phyloP scores from a whole-genome alignment of 495 filamentous ascomycete genomes.

The Zalerion maritima region DNA sequence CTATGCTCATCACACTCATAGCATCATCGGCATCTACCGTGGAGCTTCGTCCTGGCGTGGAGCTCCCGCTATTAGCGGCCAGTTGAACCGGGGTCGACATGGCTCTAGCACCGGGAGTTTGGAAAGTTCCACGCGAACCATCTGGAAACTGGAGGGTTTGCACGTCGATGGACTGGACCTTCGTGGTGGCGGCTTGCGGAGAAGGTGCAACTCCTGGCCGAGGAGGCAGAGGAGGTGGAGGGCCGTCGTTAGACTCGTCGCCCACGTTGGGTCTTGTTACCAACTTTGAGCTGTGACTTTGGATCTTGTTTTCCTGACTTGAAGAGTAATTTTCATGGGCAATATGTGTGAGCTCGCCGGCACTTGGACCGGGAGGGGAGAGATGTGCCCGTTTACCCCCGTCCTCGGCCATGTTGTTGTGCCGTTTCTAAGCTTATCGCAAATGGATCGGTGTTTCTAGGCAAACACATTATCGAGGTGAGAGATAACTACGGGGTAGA shows the following conservation, averaged over 20 bases:
- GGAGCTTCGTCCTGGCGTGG: constrained; percentile 11
- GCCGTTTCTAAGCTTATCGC: no score
- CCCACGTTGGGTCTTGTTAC: no score
- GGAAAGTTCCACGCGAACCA: constrained; percentile 44
- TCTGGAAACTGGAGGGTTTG: constrained; percentile 57
- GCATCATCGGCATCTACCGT: constrained; percentile 52
- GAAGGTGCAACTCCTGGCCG: constrained; percentile 41
- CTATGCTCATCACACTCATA: constrained; percentile 73
- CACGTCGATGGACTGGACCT: constrained; percentile 64
- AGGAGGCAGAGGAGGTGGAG: constrained; percentile 53
- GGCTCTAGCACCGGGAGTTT: constrained; percentile 28
- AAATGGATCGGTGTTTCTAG: no score
- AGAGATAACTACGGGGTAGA: no score
- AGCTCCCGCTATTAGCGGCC: constrained; percentile 15
- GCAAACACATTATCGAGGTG: no score
- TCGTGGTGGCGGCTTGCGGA: constrained; percentile 69
- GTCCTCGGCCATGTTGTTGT: no score
- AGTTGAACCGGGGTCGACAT: constrained; percentile 16
- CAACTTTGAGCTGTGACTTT: no score
- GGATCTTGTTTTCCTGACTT: no score
- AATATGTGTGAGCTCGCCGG: no score
- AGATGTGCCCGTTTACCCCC: no score
- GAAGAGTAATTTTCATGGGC: no score
- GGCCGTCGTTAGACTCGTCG: constrained; percentile 17
- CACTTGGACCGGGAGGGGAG: no score